These are phyloP conservation scores for Colletotrichum phormii DNA, from an alignment of 2,329 filamentous ascomycete species.

Conservation along the genomic window DNA sequence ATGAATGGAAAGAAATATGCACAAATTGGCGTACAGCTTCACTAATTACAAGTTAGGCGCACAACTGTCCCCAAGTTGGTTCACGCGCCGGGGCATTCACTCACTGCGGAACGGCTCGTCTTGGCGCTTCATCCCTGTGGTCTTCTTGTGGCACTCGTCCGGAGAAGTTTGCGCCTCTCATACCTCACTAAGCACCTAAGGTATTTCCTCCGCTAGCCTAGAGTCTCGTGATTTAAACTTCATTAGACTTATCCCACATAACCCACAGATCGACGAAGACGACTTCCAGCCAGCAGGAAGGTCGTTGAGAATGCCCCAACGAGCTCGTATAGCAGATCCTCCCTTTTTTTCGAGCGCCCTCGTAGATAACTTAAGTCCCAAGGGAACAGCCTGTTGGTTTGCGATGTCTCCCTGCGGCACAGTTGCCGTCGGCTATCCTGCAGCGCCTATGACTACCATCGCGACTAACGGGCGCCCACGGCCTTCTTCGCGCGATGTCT, in stretches of 20 bases:
- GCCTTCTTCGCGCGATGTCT: neutral
- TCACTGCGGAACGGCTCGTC: neutral
- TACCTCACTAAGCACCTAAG: no score
- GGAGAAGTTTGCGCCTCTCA: no score
- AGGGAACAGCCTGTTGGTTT: constrained; percentile 41
- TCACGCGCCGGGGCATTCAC: neutral
- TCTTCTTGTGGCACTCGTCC: no score
- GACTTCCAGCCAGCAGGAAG: neutral
- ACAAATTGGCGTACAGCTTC: neutral
- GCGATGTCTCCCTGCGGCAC: constrained; percentile 41
- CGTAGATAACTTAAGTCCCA: constrained; percentile 40
- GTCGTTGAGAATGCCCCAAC: neutral
- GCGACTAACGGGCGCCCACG: constrained; percentile 38
- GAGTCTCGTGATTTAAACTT: neutral
- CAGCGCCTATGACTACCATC: constrained; percentile 37
- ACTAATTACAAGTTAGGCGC: neutral
- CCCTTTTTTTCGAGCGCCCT: constrained; percentile 31
- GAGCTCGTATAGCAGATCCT: neutral
- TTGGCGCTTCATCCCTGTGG: constrained; percentile 7
- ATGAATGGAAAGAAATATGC: neutral
- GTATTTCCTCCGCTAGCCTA: neutral
- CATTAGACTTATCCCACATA: neutral
- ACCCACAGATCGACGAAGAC: neutral
- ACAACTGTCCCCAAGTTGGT: neutral
- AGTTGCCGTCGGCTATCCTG: constrained; percentile 43